These are phyloP conservation scores for Candida endomychidarum DNA, from an alignment of 805 yeast species.

Conservation along the genomic window DNA sequence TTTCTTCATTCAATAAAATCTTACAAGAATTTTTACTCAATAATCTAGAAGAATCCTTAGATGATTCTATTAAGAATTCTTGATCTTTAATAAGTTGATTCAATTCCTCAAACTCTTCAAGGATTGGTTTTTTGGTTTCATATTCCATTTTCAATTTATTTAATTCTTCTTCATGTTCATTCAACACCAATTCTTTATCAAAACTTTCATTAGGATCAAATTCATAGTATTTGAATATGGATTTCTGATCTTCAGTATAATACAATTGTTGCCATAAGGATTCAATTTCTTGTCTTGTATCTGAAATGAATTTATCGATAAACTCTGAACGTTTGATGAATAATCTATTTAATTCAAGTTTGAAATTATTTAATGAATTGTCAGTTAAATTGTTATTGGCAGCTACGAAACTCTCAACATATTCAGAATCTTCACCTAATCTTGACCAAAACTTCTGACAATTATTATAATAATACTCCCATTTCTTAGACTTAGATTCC, in stretches of 20 bases:
- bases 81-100: slow-evolving; percentile 60
- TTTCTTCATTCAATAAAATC: slow-evolving; percentile 78
- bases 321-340: slow-evolving; percentile 58
- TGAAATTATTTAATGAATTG: slow-evolving; percentile 48
- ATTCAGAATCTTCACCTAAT: slow-evolving; percentile 47
- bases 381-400: slow-evolving; percentile 49
- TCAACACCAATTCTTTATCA: slow-evolving; percentile 60
- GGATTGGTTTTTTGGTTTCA: slow-evolving; percentile 51
- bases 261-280: slow-evolving; percentile 63
- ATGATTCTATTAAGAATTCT: slow-evolving; percentile 59
- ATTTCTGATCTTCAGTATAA: slow-evolving; percentile 53
- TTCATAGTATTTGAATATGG: slow-evolving; percentile 42
- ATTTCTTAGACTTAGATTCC: slow-evolving; percentile 36
- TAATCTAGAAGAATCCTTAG: slow-evolving; percentile 78
- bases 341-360: slow-evolving; percentile 56
- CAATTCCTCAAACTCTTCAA: slow-evolving; percentile 56
- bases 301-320: slow-evolving; percentile 66
- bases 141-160: slow-evolving; percentile 49
- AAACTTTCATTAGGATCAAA: slow-evolving; percentile 35
- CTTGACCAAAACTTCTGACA: slow-evolving; percentile 58
- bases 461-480: slow-evolving; percentile 31
- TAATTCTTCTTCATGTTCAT: slow-evolving; percentile 65
- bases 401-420: slow-evolving; percentile 43
- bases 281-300: slow-evolving; percentile 57
- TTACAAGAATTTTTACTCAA: slow-evolving; percentile 74